A percentile compares a stretch with the other conserved stretches of the same genome.
Evolutionary conservation across 148 eudicot species (phyloP).

Genomic region (Heliosperma pusillum): DNA sequence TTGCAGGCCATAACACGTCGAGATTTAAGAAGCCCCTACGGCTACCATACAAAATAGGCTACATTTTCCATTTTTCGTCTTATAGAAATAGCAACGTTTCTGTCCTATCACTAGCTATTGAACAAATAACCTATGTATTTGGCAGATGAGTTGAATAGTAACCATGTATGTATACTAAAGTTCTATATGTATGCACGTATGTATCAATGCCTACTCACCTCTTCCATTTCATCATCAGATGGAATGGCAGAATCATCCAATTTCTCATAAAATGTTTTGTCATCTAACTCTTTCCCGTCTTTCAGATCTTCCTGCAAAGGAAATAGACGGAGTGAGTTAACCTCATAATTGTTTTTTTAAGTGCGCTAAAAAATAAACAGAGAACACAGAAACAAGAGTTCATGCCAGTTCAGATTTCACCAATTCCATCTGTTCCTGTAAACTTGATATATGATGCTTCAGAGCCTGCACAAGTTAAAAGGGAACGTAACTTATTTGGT

Average conservation of each 20-base stretch:
- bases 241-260: conserved; percentile 37
- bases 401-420: conserved; percentile 70
- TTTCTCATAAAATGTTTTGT: conserved; percentile 44
- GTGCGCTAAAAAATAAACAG: conserved; percentile 10
- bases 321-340: conserved; percentile 1
- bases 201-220: conserved; percentile 28
- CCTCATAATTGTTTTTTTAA: neutral
- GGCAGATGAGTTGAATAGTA: too few species aligned
- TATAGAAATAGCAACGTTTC: too few species aligned
- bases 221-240: conserved; percentile 39
- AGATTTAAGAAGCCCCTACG: too few species aligned
- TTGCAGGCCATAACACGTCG: too few species aligned
- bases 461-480: conserved; percentile 53
- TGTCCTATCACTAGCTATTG: neutral
- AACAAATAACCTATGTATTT: neutral
- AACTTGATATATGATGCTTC: conserved; percentile 65
- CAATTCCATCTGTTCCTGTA: conserved; percentile 53
- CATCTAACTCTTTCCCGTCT: conserved; percentile 42
- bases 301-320: conserved; percentile 48
- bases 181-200: neutral
- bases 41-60: too few species aligned
- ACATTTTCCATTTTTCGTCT: too few species aligned
- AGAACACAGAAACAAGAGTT: neutral
- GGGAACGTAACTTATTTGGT: neutral
- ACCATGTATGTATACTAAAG: neutral